Percentiles rank a stretch among this genome's conserved stretches.
These are phyloP conservation scores for Grosmannia serpens DNA, from an alignment of 2,329 filamentous ascomycete species.

Conservation along the genomic window DNA sequence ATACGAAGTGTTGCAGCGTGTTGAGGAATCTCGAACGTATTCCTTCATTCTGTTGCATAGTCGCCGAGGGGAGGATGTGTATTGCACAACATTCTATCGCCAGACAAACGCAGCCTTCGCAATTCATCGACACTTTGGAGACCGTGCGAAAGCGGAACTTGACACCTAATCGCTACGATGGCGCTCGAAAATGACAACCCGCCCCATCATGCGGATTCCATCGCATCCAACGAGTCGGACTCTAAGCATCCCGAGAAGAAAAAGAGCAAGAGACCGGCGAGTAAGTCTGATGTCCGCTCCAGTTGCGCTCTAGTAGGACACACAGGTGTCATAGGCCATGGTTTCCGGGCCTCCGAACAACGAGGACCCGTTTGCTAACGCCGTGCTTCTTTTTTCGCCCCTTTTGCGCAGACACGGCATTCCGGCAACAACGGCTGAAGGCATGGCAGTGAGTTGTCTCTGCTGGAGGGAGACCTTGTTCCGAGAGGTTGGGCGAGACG, in stretches of 20 bases:
- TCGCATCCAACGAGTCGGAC: constrained; percentile 41
- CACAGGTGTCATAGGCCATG: not conserved
- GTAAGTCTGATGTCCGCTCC: constrained; percentile 35
- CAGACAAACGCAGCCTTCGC: not conserved
- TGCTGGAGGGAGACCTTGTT: not conserved
- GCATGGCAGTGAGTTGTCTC: constrained; percentile 78
- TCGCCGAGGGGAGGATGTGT: not conserved
- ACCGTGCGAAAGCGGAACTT: not conserved
- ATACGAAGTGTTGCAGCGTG: not conserved
- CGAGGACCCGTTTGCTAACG: not conserved
- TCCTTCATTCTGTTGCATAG: not conserved
- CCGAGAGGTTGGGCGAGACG: not conserved
- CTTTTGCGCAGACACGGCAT: constrained; percentile 67
- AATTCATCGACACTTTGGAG: not conserved
- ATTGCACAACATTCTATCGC: not conserved
- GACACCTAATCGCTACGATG: constrained; percentile 23
- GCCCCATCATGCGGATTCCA: constrained; percentile 34
- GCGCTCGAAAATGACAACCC: constrained; percentile 16
- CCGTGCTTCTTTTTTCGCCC: not conserved
- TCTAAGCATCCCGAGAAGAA: constrained; percentile 55
- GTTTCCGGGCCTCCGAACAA: not conserved
- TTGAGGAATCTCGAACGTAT: not conserved
- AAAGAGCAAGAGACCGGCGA: constrained; percentile 86
- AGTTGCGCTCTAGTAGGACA: not conserved
- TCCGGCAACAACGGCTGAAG: constrained; percentile 91